Evolutionary conservation across 1,139 yeast species (phyloP), one percentile per base, ranked within the genome.

Genomic region (Hyphopichia wangnamkhiaoensis): DNA sequence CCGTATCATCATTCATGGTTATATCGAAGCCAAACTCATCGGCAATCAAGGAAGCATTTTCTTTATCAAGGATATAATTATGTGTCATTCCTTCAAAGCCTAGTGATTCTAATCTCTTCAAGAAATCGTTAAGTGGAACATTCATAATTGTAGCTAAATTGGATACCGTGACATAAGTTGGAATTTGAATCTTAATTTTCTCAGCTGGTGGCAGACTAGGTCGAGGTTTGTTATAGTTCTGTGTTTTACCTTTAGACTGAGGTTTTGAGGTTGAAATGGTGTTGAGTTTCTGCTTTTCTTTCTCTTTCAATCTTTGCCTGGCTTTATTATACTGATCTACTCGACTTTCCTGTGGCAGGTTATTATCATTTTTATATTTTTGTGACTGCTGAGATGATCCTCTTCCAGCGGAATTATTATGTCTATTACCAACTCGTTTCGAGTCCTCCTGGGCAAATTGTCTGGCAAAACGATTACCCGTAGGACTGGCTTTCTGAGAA

Each of bases 1-100:
- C 82, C 8, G 78, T 73, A 19, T 79, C 77, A 34, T 82, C 84
- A 42, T 76, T 79, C 54, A 79, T 71, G 15, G 71, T 72, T 12
- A 82, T 79, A 30, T 82, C 86, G 53, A 80, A 87, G 12, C 93
- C 94, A 52, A 80, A 86, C 54, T 93, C 98, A 56, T 88, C 95
- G 0, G 96, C 94, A 48, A 93, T 82, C 46, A 93, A 65, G 13
- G 84, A 76, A 0, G 96, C 95, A 32, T 88, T 88, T 53, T 91
- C 98, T 44, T 76, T 81, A 47, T 91, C 96, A 23, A 93, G 65
- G 50, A 93, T 87, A 59, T 82, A 87, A 49, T 88, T 88, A 50
- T 84, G 85, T 14, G 85, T 74, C 52, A 82, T 72, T 42, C 84
- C 81, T 40, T 84, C 85, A 55, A 85, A 91, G 0, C 98, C 98